Percentiles rank a stretch among this genome's conserved stretches.
Conservation (phyloP, 257 asterid species). For the Fraxinus anomala region DNA sequence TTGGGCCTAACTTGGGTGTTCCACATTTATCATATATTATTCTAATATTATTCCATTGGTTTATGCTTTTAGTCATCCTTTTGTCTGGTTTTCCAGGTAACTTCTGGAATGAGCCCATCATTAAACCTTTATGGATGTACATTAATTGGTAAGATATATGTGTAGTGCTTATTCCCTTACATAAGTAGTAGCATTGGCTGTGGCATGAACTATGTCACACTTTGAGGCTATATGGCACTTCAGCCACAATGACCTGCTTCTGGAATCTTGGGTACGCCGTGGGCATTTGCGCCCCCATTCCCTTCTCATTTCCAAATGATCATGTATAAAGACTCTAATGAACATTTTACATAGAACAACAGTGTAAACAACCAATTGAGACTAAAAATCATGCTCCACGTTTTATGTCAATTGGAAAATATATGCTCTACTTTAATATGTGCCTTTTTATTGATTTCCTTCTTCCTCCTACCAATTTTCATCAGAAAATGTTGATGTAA, state of each 20-base stretch:
- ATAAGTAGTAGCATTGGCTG: slow-evolving; percentile 2
- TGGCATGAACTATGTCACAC: background rate
- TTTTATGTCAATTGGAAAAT: background rate
- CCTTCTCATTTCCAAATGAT: background rate
- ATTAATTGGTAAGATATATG: slow-evolving; percentile 57
- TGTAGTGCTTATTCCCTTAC: background rate
- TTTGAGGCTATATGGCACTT: background rate
- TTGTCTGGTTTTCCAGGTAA: slow-evolving; percentile 51
- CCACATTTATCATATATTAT: background rate
- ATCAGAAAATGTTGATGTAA: background rate
- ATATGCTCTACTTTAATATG: background rate
- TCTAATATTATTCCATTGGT: slow-evolving; percentile 12
- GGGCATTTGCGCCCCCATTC: background rate
- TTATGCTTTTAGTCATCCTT: slow-evolving; percentile 3
- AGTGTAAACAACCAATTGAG: background rate
- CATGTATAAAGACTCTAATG: background rate
- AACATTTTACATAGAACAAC: background rate
- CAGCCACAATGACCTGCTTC: slow-evolving; percentile 2
- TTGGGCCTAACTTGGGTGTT: slow-evolving; percentile 3
- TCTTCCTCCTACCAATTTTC: background rate
- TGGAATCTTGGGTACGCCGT: background rate
- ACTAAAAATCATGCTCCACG: background rate
- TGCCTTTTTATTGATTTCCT: background rate
- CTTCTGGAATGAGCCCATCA: slow-evolving; percentile 92
- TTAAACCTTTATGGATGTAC: slow-evolving; percentile 82